Percentiles rank a stretch among this genome's conserved stretches.
These are phyloP conservation scores for Metarhizium guizhouense DNA, from an alignment of 2,329 filamentous ascomycete species.

Conservation along the genomic window DNA sequence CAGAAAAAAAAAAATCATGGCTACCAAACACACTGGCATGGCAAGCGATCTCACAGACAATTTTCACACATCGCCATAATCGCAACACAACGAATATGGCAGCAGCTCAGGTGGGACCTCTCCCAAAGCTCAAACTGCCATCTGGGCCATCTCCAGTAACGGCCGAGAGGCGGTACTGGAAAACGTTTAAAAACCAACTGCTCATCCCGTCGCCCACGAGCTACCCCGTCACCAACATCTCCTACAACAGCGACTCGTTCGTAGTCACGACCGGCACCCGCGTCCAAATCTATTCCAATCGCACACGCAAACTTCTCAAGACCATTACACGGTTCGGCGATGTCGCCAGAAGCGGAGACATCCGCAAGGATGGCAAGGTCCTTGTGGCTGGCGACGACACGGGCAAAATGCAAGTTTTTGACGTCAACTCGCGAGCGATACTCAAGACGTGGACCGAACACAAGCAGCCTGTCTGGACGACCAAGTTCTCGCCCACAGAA, in stretches of 20 bases:
- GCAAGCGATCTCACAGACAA: no score
- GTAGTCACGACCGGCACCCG: conserved; percentile 91
- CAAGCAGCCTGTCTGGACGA: conserved; percentile 88
- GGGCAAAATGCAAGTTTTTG: conserved; percentile 91
- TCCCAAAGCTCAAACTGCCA: conserved; percentile 75
- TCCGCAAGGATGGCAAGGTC: conserved; percentile 80
- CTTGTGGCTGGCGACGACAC: conserved; percentile 86
- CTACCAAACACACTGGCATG: background rate
- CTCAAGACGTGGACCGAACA: conserved; percentile 92
- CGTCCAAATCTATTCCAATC: conserved; percentile 87
- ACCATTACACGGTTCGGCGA: conserved; percentile 92
- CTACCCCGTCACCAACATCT: conserved; percentile 85
- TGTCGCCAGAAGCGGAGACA: conserved; percentile 80
- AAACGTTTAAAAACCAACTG: conserved; percentile 84
- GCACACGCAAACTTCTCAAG: conserved; percentile 85
- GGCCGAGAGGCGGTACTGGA: conserved; percentile 94
- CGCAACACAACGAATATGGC: conserved; percentile 33
- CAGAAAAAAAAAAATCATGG: conserved; percentile 17
- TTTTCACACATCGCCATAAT: background rate
- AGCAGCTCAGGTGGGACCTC: conserved; percentile 72
- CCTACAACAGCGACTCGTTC: conserved; percentile 67
- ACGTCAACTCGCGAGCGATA: conserved; percentile 79
- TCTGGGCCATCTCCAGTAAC: conserved; percentile 75
- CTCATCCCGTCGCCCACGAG: conserved; percentile 85
- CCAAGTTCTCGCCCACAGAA: conserved; percentile 83